Conservation (phyloP, 176 grass and related monocot species). For the Hsuehochloa calcarea region DNA sequence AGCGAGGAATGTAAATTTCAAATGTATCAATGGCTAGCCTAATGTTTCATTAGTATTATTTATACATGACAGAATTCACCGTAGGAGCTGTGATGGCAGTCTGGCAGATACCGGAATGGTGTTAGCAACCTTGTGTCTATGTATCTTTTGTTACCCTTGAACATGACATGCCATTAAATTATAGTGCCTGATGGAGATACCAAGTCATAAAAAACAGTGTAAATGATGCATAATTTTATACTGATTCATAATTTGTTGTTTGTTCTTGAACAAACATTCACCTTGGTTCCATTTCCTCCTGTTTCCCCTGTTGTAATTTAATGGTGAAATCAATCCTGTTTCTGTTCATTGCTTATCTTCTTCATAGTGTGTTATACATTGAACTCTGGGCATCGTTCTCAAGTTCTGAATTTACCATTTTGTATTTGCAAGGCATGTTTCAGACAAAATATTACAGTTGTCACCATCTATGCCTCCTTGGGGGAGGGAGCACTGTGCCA, state of each 20-base stretch:
- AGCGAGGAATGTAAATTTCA: slow-evolving; percentile 1
- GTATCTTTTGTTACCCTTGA: background rate
- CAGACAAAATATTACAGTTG: slow-evolving; percentile 77
- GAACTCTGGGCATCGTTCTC: background rate
- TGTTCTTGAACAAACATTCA: background rate
- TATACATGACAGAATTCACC: background rate
- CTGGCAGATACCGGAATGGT: slow-evolving; percentile 2
- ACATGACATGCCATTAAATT: background rate
- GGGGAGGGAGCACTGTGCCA: slow-evolving; percentile 95
- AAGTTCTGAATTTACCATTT: background rate
- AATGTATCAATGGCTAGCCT: background rate
- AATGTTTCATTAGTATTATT: slow-evolving; percentile 1
- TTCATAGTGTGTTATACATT: slow-evolving; percentile 16
- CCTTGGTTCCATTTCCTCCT: background rate
- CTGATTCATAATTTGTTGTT: background rate
- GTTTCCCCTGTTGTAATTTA: background rate
- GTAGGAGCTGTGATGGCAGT: background rate
- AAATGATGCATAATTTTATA: background rate
- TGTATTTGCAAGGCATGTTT: slow-evolving; percentile 74
- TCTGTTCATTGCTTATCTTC: background rate
- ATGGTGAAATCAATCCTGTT: background rate
- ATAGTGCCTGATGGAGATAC: background rate
- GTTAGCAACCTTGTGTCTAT: background rate
- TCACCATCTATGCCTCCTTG: slow-evolving; percentile 91
- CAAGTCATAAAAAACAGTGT: background rate